Evolutionary conservation across 2,329 filamentous ascomycete genomes (phyloP).

Genomic region (Acrocalymma vagum): DNA sequence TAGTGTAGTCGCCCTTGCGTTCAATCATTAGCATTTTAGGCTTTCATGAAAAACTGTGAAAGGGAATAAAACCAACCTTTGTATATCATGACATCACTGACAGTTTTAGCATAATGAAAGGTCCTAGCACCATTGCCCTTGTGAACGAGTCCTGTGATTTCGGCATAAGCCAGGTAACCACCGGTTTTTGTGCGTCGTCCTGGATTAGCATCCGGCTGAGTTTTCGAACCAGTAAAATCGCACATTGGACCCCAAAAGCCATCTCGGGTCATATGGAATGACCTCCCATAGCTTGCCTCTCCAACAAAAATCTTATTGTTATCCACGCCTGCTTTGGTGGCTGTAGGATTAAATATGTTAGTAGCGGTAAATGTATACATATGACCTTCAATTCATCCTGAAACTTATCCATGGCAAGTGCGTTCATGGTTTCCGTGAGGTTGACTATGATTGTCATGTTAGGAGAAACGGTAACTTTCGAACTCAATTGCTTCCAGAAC

Average conservation of each 20-base stretch:
- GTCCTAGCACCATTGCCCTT: slow-evolving; percentile 4
- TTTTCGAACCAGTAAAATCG: slow-evolving; percentile 38
- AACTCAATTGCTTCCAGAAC: slow-evolving; percentile 14
- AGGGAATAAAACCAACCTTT: too few relatives aligned
- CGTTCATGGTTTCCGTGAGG: slow-evolving; percentile 38
- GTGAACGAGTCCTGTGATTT: slow-evolving; percentile 47
- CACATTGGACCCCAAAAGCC: slow-evolving; percentile 46
- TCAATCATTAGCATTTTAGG: too few relatives aligned
- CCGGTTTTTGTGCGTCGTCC: slow-evolving; percentile 50
- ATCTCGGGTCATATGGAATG: slow-evolving; percentile 37
- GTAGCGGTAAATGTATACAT: neutral
- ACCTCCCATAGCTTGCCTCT: slow-evolving; percentile 39
- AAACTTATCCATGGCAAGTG: slow-evolving; percentile 34
- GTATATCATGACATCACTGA: slow-evolving; percentile 19
- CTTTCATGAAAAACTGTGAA: too few relatives aligned
- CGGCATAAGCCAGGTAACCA: slow-evolving; percentile 52
- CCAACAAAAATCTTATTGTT: slow-evolving; percentile 44
- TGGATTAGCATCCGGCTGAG: slow-evolving; percentile 33
- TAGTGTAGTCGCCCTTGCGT: slow-evolving; percentile 22
- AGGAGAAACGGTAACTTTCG: slow-evolving; percentile 30
- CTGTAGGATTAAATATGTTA: neutral
- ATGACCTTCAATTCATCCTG: neutral
- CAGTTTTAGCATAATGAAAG: slow-evolving; percentile 5
- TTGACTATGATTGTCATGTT: slow-evolving; percentile 49
- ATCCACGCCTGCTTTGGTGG: slow-evolving; percentile 40